Evolutionary conservation across 2,329 filamentous ascomycete genomes (phyloP).

Genomic region (Phialophora chinensis): DNA sequence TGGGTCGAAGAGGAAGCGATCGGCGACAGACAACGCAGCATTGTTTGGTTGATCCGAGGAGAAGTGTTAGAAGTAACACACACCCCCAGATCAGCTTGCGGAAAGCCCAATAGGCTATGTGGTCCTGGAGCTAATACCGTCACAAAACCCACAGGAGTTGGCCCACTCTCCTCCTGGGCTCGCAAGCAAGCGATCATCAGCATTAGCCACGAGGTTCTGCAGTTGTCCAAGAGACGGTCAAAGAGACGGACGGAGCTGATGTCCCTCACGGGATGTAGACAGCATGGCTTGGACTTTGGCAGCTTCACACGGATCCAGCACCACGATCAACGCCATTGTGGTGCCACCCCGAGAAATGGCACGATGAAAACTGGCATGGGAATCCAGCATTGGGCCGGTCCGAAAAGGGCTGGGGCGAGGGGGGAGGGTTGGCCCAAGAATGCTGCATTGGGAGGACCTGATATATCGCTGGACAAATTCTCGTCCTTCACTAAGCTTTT

Average conservation of each 20-base stretch:
- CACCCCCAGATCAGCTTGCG: background rate
- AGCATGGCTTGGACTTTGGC: background rate
- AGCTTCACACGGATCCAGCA: background rate
- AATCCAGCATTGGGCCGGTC: background rate
- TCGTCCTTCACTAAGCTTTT: background rate
- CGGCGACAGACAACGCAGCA: constrained; percentile 75
- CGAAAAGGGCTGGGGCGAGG: no score
- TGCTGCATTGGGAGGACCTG: background rate
- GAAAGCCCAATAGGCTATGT: background rate
- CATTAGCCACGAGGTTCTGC: background rate
- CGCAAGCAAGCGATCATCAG: background rate
- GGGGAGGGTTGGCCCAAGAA: background rate
- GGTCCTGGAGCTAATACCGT: background rate
- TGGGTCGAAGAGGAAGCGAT: constrained; percentile 65
- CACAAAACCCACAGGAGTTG: background rate
- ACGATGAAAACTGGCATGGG: background rate
- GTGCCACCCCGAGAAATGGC: background rate
- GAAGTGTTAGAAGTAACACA: background rate
- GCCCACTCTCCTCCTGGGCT: background rate
- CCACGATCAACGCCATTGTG: background rate
- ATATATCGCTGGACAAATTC: background rate
- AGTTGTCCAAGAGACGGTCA: background rate
- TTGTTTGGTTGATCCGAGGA: constrained; percentile 68
- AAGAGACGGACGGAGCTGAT: background rate
- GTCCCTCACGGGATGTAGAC: background rate